Percentiles rank a stretch among this genome's conserved stretches.
These are phyloP conservation scores for Mycena metata DNA, from an alignment of 768 basidiomycete genomes.

Conservation along the genomic window DNA sequence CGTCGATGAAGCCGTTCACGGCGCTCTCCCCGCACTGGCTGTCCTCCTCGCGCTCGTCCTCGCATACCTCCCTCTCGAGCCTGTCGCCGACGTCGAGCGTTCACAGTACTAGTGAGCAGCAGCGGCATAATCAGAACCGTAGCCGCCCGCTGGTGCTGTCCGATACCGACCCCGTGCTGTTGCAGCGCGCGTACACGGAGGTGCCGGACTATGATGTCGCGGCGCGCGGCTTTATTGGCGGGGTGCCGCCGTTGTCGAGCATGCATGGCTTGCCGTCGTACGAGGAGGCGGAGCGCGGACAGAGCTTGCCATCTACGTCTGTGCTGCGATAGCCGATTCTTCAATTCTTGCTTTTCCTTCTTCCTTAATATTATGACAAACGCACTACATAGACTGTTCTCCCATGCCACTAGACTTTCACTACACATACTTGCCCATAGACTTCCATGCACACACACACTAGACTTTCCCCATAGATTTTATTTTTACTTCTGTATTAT, in stretches of 20 bases:
- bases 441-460: not conserved
- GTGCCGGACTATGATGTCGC: conserved; percentile 92
- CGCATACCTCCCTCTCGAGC: conserved; percentile 41
- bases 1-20: conserved; percentile 75
- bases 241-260: conserved; percentile 86
- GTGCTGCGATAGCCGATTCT: conserved; percentile 3
- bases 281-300: conserved; percentile 67
- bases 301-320: conserved; percentile 31
- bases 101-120: conserved; percentile 12
- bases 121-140: conserved; percentile 33
- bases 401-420: conserved; percentile 1
- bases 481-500: not conserved
- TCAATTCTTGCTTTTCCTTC: not conserved
- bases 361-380: not conserved
- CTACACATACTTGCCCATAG: too few relatives aligned
- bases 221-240: conserved; percentile 89
- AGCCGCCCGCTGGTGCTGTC: conserved; percentile 35
- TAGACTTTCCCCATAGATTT: conserved; percentile 24
- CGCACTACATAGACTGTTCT: too few relatives aligned
- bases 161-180: conserved; percentile 48
- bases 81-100: conserved; percentile 14
- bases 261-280: conserved; percentile 88
- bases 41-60: conserved; percentile 50
- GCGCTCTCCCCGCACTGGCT: conserved; percentile 60
- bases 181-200: conserved; percentile 77